Base-by-base conservation (phyloP, 108 stramenopile genomes). In the Skeletonema grethae region DNA sequence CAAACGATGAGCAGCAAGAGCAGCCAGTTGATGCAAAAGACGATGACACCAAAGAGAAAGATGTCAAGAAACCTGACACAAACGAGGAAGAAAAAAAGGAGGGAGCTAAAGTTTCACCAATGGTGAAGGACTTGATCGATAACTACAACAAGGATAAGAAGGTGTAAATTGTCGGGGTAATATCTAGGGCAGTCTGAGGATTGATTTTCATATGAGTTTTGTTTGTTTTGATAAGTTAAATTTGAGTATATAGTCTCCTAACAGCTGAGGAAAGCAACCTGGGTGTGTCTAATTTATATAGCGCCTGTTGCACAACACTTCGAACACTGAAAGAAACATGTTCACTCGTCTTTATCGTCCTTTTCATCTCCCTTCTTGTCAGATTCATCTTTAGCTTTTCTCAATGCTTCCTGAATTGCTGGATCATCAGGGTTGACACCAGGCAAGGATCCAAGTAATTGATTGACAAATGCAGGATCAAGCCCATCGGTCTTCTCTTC, bases 391-490 rank as follows among this genome's bases (percentile, higher is more conserved):
- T 81, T 67, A 76, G 79, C 69, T 61, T 79, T 76, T 64, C 79
- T 69, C 50, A 97, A 72, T 15, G 95, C 95, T 11, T 85, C 85
- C 65, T 94, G 92, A 64, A 98, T 95, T 39, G 86, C 81, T 13
- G 97, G 96, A 76, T 98, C 95, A 76, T 96, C 94, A 6, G 90
- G 85, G 79, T 98, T 91, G 20, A 96, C 95, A 55, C 97, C 97
- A 20, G 92, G 90, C 36, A 95, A 75, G 24, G 87, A 85, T 3
- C 92, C 91, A 38, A 98, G 77, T 53, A 97, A 77, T 62, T 80
- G 79, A 65, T 75, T 81, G 20, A 90, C 83, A 77, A 90, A 90
- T 29, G 57, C 73, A 6, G 91, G 90, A 76, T 96, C 95, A 57
- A 92, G 86, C 25, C 62, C 68, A 30, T 56, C 53, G 5, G 45